These are phyloP conservation scores for Sarocladium oryzae DNA, from an alignment of 2,329 filamentous ascomycete genomes.

Conservation along the genomic window DNA sequence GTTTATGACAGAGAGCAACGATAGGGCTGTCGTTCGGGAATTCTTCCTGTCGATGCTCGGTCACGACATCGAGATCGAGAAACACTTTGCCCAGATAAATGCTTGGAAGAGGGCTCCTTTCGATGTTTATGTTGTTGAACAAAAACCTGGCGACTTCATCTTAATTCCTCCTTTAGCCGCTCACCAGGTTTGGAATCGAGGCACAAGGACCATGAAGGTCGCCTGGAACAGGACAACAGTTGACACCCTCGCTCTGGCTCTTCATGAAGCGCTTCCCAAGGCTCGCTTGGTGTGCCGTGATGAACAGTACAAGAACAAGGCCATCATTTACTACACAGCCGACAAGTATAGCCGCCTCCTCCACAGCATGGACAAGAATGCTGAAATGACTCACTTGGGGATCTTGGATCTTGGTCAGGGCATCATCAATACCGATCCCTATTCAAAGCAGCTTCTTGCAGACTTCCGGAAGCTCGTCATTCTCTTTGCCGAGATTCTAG, in stretches of 20 bases:
- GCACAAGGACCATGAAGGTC: conserved; percentile 92
- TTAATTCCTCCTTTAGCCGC: conserved; percentile 87
- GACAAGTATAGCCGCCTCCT: conserved; percentile 68
- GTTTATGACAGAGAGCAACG: conserved; percentile 98
- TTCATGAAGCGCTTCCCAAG: conserved; percentile 81
- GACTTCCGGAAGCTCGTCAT: conserved; percentile 79
- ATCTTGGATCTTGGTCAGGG: conserved; percentile 42
- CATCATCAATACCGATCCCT: conserved; percentile 33
- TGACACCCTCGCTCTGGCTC: conserved; percentile 79
- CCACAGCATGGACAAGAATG: conserved; percentile 42
- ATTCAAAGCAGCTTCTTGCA: conserved; percentile 62
- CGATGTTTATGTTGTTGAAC: conserved; percentile 86
- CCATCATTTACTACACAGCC: conserved; percentile 84
- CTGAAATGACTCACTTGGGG: conserved; percentile 37
- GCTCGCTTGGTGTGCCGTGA: conserved; percentile 89
- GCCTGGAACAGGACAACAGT: conserved; percentile 96
- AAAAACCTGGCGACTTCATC: conserved; percentile 85
- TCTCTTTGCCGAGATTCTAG: conserved; percentile 70
- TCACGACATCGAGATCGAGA: conserved; percentile 94
- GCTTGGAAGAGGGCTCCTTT: conserved; percentile 95
- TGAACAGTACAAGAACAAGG: conserved; percentile 98
- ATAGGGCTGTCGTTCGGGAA: conserved; percentile 82
- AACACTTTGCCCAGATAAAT: conserved; percentile 91
- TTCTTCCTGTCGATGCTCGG: conserved; percentile 91
- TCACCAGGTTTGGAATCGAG: conserved; percentile 97